Evolutionary conservation across 345 rosid genomes (phyloP).

Genomic region (Mercurialis annua): DNA sequence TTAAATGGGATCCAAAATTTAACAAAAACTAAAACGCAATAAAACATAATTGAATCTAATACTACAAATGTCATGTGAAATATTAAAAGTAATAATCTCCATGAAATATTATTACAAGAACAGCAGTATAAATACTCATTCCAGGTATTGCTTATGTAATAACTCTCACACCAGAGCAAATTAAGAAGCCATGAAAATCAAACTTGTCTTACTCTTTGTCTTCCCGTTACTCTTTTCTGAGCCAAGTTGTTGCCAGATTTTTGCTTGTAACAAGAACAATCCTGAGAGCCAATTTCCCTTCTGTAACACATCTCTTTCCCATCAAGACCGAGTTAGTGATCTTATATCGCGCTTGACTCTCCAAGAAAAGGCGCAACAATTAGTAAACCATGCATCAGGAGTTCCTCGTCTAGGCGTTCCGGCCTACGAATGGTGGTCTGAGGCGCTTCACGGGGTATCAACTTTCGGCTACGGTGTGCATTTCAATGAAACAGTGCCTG

Average conservation of each 20-base stretch:
- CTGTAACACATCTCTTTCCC: slow-evolving; percentile 41
- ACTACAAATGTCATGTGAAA: no score
- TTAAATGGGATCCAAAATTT: no score
- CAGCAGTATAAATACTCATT: no score
- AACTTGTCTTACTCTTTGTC: slow-evolving; percentile 10
- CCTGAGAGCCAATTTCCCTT: slow-evolving; percentile 34
- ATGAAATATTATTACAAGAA: no score
- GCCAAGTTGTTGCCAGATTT: slow-evolving; percentile 26
- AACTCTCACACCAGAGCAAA: no score
- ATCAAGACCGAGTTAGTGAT: slow-evolving; percentile 47
- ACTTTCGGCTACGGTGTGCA: slow-evolving; percentile 13
- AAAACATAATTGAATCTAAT: no score
- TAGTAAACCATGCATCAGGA: slow-evolving; percentile 20
- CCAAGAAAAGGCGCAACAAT: slow-evolving; percentile 45
- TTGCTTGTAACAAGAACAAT: slow-evolving; percentile 39
- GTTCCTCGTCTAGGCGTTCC: slow-evolving; percentile 21
- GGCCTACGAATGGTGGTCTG: slow-evolving; percentile 28
- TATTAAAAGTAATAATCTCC: no score
- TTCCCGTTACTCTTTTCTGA: slow-evolving; percentile 17
- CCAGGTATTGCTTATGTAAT: no score
- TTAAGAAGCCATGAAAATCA: slow-evolving; percentile 22
- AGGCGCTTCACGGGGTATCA: slow-evolving; percentile 30
- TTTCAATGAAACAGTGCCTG: slow-evolving; percentile 17
- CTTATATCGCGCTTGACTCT: slow-evolving; percentile 45
- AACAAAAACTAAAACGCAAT: no score